A percentile compares a stretch with the other conserved stretches of the same genome.
phyloP scores from a whole-genome alignment of 805 yeast species.

The Komagataella pseudopastoris region DNA sequence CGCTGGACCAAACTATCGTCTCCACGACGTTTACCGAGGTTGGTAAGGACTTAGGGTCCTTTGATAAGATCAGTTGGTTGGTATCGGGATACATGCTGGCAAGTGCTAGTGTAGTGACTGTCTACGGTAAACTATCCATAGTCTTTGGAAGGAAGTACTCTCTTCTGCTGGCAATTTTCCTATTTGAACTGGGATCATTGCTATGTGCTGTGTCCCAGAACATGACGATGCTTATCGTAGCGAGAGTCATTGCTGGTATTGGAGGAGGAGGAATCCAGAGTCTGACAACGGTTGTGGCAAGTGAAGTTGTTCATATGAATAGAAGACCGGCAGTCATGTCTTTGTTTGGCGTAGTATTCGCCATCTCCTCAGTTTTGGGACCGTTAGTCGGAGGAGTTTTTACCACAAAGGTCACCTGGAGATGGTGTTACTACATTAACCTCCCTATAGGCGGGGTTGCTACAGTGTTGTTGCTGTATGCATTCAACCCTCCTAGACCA shows the following conservation, averaged over 20 bases:
- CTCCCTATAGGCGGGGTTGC: slow-evolving; percentile 52
- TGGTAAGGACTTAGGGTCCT: slow-evolving; percentile 33
- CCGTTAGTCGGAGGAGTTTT: slow-evolving; percentile 60
- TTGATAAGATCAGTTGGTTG: slow-evolving; percentile 45
- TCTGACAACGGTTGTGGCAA: slow-evolving; percentile 38
- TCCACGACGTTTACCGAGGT: slow-evolving; percentile 35
- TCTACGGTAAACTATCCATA: slow-evolving; percentile 46
- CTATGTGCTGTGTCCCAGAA: slow-evolving; percentile 38
- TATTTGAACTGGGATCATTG: slow-evolving; percentile 53
- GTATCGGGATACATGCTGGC: slow-evolving; percentile 41
- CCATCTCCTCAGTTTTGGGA: slow-evolving; percentile 40
- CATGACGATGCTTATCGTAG: slow-evolving; percentile 55
- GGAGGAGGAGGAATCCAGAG: slow-evolving; percentile 63
- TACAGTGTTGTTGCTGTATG: slow-evolving; percentile 19
- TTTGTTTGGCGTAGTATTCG: slow-evolving; percentile 26
- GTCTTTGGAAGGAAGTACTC: slow-evolving; percentile 44
- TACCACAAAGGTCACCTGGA: slow-evolving; percentile 34
- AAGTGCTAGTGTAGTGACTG: slow-evolving; percentile 34
- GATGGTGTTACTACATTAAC: slow-evolving; percentile 68
- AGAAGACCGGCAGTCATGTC: slow-evolving; percentile 25
- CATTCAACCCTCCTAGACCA: slow-evolving; percentile 28
- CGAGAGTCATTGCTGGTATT: slow-evolving; percentile 56
- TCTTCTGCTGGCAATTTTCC: slow-evolving; percentile 28
- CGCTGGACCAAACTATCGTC: slow-evolving; percentile 49
- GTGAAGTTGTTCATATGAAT: slow-evolving; percentile 37